Evolutionary conservation across 2,329 filamentous ascomycete species (phyloP).

Genomic region (Aspergillus ochraceus): DNA sequence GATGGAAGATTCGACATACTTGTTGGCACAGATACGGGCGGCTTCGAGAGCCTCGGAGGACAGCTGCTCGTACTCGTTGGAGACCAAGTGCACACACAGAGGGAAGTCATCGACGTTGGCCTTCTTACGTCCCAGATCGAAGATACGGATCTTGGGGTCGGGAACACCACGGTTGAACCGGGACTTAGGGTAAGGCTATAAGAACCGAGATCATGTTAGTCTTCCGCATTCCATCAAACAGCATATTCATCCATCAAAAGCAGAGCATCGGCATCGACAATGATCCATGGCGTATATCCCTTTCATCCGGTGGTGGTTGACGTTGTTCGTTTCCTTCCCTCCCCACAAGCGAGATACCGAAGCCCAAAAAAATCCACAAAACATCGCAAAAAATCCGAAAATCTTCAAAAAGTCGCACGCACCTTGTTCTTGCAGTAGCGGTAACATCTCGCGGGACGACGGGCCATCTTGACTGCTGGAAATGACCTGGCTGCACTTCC

Average conservation of each 20-base stretch:
- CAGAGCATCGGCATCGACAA: background rate
- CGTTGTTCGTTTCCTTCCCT: background rate
- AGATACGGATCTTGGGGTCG: slow-evolving; percentile 85
- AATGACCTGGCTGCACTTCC: slow-evolving; percentile 48
- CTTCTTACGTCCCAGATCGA: slow-evolving; percentile 98
- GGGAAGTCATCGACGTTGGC: slow-evolving; percentile 99
- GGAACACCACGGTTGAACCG: slow-evolving; percentile 99
- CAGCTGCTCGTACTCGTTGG: slow-evolving; percentile 99
- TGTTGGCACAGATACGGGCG: slow-evolving; percentile 99
- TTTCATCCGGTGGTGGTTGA: background rate
- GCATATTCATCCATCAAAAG: slow-evolving; percentile 4
- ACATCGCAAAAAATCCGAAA: slow-evolving; percentile 22
- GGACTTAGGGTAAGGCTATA: slow-evolving; percentile 95
- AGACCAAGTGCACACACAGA: slow-evolving; percentile 97
- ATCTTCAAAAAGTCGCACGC: slow-evolving; percentile 41
- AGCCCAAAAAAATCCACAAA: slow-evolving; percentile 24
- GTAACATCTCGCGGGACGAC: slow-evolving; percentile 99
- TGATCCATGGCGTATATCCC: background rate
- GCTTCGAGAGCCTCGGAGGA: slow-evolving; percentile 99
- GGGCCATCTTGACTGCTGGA: slow-evolving; percentile 85
- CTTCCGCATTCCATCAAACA: slow-evolving; percentile 4
- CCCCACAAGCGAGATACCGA: slow-evolving; percentile 34
- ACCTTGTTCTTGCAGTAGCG: slow-evolving; percentile 99
- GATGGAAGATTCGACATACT: slow-evolving; percentile 55
- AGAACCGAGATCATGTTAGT: slow-evolving; percentile 23